Evolutionary conservation across 1,139 yeast genomes (phyloP), one percentile per base, ranked within the genome.

Genomic region (Pichia sp.): DNA sequence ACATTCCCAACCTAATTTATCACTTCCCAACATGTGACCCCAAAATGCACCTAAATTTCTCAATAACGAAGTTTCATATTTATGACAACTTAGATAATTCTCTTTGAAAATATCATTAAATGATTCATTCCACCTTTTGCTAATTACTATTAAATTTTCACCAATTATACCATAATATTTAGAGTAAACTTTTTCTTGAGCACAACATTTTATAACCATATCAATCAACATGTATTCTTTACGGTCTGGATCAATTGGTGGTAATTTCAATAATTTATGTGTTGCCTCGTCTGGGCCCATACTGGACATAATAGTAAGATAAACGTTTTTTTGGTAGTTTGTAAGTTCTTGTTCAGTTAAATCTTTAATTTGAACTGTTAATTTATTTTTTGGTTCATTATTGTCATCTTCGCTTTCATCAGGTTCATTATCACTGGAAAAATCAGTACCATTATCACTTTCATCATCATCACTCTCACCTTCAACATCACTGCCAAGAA

Each of bases 211-310:
- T 15, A 89, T 72, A 13, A 92, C 69, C 79, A 88, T 86, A 56
- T 86, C 92, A 12, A 79, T 80, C 38, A 87, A 70, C 55, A 77
- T 68, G 29, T 63, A 64, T 40, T 73, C 72, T 23, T 56, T 56
- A 23, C 57, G 47, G 1, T 66, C 64, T 0, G 66, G 64, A 43
- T 67, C 71, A 7, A 68, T 63, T 3, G 73, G 63, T 6, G 72
- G 66, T 18, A 82, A 61, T 59, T 75, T 76, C 40, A 86, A 58
- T 13, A 92, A 67, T 63, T 90, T 90, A 65, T 90, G 97, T 0
- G 87, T 89, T 0, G 96, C 94, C 69, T 92, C 99, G 56, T 88
- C 96, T 3, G 92, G 82, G 1, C 95, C 83, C 80, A 90, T 78
- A 48, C 96, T 82, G n/a, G 97, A 87, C 85, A 87, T 89, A 29